These are phyloP conservation scores for Musa acuminata DNA, from an alignment of 176 grass and related monocot species.

Conservation along the genomic window DNA sequence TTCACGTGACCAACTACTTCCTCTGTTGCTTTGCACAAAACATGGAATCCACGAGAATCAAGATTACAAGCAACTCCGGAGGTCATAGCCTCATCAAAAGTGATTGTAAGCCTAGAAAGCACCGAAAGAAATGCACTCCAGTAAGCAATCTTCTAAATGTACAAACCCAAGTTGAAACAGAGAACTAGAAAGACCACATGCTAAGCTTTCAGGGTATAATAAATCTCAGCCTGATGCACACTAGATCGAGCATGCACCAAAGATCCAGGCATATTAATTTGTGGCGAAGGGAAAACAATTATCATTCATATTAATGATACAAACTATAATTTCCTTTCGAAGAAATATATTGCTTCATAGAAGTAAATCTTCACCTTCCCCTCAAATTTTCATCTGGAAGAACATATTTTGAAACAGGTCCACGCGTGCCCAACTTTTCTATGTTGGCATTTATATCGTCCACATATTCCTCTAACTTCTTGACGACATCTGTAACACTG, in stretches of 20 bases:
- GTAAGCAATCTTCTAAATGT: too few relatives aligned
- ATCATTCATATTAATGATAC: background rate
- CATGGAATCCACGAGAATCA: conserved; percentile 68
- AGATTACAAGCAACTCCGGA: conserved; percentile 85
- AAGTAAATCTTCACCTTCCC: conserved; percentile 51
- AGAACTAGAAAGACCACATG: background rate
- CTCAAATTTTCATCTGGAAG: conserved; percentile 88
- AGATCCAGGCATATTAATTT: background rate
- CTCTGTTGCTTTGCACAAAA: conserved; percentile 78
- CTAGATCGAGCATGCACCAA: background rate
- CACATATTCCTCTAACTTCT: conserved; percentile 73
- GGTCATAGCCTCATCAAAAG: conserved; percentile 57
- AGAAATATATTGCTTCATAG: background rate
- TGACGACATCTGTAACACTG: conserved; percentile 48
- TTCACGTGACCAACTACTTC: conserved; percentile 66
- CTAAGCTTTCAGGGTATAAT: background rate
- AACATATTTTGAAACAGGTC: conserved; percentile 89
- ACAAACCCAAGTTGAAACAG: background rate
- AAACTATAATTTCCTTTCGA: too few relatives aligned
- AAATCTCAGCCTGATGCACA: background rate
- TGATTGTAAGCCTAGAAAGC: conserved; percentile 55
- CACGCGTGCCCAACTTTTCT: conserved; percentile 59
- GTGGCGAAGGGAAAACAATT: background rate
- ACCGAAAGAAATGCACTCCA: background rate
- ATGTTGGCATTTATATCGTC: conserved; percentile 62